A percentile compares a stretch with the other conserved stretches of the same genome.
Evolutionary conservation across 2,329 filamentous ascomycete species (phyloP).

Genomic region (Lachnellula subtilissima): DNA sequence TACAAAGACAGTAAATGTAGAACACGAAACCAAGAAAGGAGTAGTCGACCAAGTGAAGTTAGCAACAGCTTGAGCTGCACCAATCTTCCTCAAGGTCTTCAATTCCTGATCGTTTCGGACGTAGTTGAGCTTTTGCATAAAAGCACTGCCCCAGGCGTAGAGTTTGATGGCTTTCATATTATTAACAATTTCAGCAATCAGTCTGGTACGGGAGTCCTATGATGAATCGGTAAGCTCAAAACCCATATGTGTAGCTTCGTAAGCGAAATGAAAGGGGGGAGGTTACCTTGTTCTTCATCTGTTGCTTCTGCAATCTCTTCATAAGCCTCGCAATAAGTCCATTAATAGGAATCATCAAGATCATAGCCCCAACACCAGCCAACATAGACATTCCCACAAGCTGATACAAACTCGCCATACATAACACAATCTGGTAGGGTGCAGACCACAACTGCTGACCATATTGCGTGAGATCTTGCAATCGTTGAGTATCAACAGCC

Average conservation of each 20-base stretch:
- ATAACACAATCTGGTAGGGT: constrained; percentile 91
- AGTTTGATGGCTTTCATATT: constrained; percentile 99
- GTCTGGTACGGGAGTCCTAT: constrained; percentile 72
- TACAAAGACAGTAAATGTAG: constrained; percentile 92
- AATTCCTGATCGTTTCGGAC: constrained; percentile 94
- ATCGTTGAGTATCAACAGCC: constrained; percentile 93
- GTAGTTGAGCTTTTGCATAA: constrained; percentile 95
- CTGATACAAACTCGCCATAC: constrained; percentile 93
- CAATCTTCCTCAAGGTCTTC: constrained; percentile 93
- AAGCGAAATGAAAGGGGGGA: neutral
- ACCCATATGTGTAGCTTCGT: neutral
- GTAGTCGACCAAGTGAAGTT: constrained; percentile 99
- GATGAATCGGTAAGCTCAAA: neutral
- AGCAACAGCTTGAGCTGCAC: constrained; percentile 85
- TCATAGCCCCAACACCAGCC: constrained; percentile 89
- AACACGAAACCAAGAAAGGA: constrained; percentile 95
- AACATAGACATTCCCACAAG: constrained; percentile 95
- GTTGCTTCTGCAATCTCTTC: constrained; percentile 89
- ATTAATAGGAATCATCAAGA: constrained; percentile 95
- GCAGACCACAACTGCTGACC: constrained; percentile 95
- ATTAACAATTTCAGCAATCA: constrained; percentile 97
- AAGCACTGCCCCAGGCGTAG: constrained; percentile 94
- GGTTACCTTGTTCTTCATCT: constrained; percentile 90
- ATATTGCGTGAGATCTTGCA: constrained; percentile 93
- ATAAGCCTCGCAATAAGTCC: constrained; percentile 87